phyloP scores from a whole-genome alignment of 768 basidiomycete species.

The Boletales sp. region DNA sequence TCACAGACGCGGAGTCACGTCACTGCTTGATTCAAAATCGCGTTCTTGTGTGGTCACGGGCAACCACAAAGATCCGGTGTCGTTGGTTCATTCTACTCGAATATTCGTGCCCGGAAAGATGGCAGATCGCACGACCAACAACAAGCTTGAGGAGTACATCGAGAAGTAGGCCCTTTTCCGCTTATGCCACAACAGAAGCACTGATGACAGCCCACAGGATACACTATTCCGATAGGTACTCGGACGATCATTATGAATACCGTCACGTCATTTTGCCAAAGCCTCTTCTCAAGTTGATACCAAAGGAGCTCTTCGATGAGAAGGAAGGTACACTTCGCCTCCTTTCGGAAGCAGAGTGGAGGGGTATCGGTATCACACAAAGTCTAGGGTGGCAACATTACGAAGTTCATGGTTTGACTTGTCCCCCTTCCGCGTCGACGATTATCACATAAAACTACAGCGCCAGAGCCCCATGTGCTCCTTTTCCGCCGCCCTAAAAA shows the following conservation, averaged over 20 bases:
- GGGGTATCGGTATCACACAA: constrained; percentile 94
- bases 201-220: constrained; percentile 47
- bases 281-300: constrained; percentile 89
- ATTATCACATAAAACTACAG: constrained; percentile 37
- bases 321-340: constrained; percentile 80
- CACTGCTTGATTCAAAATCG: constrained; percentile 5
- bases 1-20: constrained; percentile 28
- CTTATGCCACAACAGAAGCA: constrained; percentile 15
- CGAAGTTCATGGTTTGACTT: constrained; percentile 83
- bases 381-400: constrained; percentile 97
- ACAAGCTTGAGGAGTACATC: constrained; percentile 70
- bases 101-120: constrained; percentile 13
- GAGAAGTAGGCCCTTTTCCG: constrained; percentile 54
- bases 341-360: constrained; percentile 87
- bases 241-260: constrained; percentile 92
- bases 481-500: constrained; percentile 84
- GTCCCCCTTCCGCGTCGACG: background rate
- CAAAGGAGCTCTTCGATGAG: constrained; percentile 77
- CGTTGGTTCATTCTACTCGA: constrained; percentile 1
- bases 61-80: background rate
- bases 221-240: constrained; percentile 88
- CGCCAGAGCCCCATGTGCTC: constrained; percentile 90
- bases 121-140: constrained; percentile 38
- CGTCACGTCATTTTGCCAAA: constrained; percentile 97
- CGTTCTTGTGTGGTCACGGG: background rate